Evolutionary conservation across 2,329 filamentous ascomycete species (phyloP), one percentile per base, ranked within the genome.

Genomic region (Diaporthe batatas): DNA sequence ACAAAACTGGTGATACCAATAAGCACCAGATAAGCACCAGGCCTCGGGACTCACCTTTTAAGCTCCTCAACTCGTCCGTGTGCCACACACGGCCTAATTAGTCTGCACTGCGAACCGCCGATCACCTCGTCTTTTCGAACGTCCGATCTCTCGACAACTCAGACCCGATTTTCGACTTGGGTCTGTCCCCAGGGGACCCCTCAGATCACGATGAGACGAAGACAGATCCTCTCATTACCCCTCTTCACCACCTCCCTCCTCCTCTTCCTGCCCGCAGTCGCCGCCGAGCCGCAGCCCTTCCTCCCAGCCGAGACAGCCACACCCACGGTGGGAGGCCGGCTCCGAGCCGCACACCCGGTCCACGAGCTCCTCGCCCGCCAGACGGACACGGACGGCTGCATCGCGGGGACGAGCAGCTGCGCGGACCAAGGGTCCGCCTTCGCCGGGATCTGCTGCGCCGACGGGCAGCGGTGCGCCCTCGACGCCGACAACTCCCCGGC

Each of bases 341-440:
- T 71, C 34, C 73, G 69, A 47, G 47, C 79, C 67, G 78, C 75
- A 29, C 34, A 54, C 16, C 71, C 71, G n/a, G 71, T 42, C 36
- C 71, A 73, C n/a, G 67, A 59, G 44, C 68, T 75, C 44, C 36
- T 81, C 34, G 59, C 68, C 34, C 72, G 74, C 39, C 77, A 80
- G 71, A 78, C 76, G 29, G 77, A 75, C 55, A 78, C 76, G 32
- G 77, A 75, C 55, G 77, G 81, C 68, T 89, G 88, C 73, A 85
- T 87, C 10, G 80, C 82, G 65, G 83, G 87, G 76, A 88, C 85
- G 73, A 88, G 84, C 77, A 86, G 84, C 72, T 90, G 88, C 78
- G 84, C 86, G 25, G 77, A 83, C 74, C 80, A 85, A 65, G 87
- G 87, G 11, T 75, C 81, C 29, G 81, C 78, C 54, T 90, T 89